A percentile compares a stretch with the other conserved stretches of the same genome.
Conservation (phyloP, 2,329 filamentous ascomycete species). For the Trichoderma koningiopsis region DNA sequence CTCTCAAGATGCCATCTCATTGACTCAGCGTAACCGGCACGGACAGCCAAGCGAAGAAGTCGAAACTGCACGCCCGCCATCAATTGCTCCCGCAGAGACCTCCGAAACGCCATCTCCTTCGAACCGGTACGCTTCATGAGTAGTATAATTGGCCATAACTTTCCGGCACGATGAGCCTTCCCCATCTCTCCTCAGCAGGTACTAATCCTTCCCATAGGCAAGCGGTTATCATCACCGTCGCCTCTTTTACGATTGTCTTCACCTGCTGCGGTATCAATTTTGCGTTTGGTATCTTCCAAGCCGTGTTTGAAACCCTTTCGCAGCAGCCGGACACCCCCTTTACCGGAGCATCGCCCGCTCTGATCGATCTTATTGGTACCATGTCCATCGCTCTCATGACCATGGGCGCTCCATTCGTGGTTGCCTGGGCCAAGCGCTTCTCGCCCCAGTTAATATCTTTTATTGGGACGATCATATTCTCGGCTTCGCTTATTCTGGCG, state of each 20-base stretch:
- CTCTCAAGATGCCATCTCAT: constrained; percentile 6
- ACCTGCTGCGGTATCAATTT: constrained; percentile 17
- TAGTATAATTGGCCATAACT: not conserved
- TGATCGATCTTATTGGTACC: constrained; percentile 11
- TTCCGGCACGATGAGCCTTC: constrained; percentile 3
- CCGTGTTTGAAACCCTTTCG: constrained; percentile 12
- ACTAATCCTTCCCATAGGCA: constrained; percentile 15
- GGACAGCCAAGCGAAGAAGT: not conserved
- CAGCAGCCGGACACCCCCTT: constrained; percentile 8
- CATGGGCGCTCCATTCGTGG: constrained; percentile 13
- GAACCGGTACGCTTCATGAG: constrained; percentile 19
- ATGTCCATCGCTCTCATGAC: constrained; percentile 15
- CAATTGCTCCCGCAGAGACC: not conserved
- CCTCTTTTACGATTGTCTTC: constrained; percentile 13
- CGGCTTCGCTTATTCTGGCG: constrained; percentile 3
- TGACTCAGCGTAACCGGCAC: constrained; percentile 5
- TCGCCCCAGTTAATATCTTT: constrained; percentile 4
- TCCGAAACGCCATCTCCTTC: not conserved
- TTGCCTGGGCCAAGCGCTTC: constrained; percentile 18
- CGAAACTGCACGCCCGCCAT: not conserved
- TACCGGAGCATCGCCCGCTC: constrained; percentile 11
- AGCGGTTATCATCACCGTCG: not conserved
- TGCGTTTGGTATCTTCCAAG: constrained; percentile 13
- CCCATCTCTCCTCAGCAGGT: not conserved
- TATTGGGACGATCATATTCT: constrained; percentile 1